phyloP scores from a whole-genome alignment of 805 yeast genomes.

The Pichia cephalocereana region DNA sequence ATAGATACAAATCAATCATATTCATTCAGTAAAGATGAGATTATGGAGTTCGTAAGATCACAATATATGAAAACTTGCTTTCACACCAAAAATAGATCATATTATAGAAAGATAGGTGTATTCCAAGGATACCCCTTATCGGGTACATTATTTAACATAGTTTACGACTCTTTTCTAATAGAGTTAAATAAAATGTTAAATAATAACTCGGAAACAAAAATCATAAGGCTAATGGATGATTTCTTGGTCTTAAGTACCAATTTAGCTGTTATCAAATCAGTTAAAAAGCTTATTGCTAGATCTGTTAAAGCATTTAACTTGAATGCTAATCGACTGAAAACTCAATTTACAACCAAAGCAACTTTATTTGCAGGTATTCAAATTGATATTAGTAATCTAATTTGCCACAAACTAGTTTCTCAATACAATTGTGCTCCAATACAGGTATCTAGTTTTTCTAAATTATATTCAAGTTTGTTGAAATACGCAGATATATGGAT shows the following conservation, averaged over 20 bases:
- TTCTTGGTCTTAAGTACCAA: conserved; percentile 59
- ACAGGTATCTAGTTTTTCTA: conserved; percentile 7
- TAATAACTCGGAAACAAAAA: conserved; percentile 12
- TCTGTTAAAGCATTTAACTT: conserved; percentile 38
- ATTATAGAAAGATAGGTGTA: conserved; percentile 54
- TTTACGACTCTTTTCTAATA: conserved; percentile 54
- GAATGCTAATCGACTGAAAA: conserved; percentile 32
- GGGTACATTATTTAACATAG: conserved; percentile 61
- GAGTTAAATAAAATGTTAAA: conserved; percentile 12
- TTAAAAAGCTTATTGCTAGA: conserved; percentile 21
- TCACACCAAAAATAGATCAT: conserved; percentile 25
- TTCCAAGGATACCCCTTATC: conserved; percentile 83
- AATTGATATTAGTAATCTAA: conserved; percentile 26
- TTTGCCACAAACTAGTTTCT: conserved; percentile 26
- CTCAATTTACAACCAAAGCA: conserved; percentile 14
- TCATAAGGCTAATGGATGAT: conserved; percentile 73
- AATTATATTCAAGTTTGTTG: conserved; percentile 14
- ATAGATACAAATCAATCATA: conserved; percentile 12
- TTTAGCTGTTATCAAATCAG: conserved; percentile 20
- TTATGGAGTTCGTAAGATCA: conserved; percentile 35
- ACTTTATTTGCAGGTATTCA: conserved; percentile 36
- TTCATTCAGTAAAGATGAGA: conserved; percentile 31
- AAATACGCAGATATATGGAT: conserved; percentile 5
- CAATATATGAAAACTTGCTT: conserved; percentile 49
- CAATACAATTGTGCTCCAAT: conserved; percentile 11